Conservation (phyloP, 352 stramenopile species). For the Pilasporangium apinafurcum region DNA sequence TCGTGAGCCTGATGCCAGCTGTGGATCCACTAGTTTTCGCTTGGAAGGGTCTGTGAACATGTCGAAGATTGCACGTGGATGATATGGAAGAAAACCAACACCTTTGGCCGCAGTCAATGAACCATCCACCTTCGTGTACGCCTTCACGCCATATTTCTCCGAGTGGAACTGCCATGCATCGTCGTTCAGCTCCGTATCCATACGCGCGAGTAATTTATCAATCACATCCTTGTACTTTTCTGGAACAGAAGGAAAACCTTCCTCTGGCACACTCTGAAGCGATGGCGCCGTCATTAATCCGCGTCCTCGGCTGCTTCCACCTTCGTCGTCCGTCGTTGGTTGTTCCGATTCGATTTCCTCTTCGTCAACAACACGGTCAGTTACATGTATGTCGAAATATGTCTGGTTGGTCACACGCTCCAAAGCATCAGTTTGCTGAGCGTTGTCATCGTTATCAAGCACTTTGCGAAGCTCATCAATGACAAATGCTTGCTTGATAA, state of each 20-base stretch:
- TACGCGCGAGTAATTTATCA: conserved; percentile 44
- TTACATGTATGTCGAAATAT: conserved; percentile 33
- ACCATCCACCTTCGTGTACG: conserved; percentile 60
- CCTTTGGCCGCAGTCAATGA: conserved; percentile 57
- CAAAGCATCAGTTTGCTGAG: conserved; percentile 12
- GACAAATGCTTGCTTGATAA: conserved; percentile 66
- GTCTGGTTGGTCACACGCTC: conserved; percentile 40
- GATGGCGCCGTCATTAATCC: too few relatives aligned
- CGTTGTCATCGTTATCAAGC: conserved; percentile 37
- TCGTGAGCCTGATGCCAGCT: conserved; percentile 37
- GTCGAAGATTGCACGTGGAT: conserved; percentile 47
- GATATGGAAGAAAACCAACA: conserved; percentile 38
- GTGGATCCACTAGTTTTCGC: conserved; percentile 48
- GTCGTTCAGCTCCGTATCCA: conserved; percentile 56
- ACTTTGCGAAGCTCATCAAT: conserved; percentile 48
- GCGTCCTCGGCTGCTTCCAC: too few relatives aligned
- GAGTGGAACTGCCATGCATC: conserved; percentile 57
- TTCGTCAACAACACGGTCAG: conserved; percentile 24
- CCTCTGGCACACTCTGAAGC: conserved; percentile 5
- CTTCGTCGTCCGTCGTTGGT: conserved; percentile 18
- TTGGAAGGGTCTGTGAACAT: conserved; percentile 37
- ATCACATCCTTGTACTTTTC: conserved; percentile 49
- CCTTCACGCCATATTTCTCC: conserved; percentile 64
- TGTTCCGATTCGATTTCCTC: too few relatives aligned
- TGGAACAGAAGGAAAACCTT: conserved; percentile 35